These are phyloP conservation scores for Galerina marginata DNA, from an alignment of 768 basidiomycete species.

Conservation along the genomic window DNA sequence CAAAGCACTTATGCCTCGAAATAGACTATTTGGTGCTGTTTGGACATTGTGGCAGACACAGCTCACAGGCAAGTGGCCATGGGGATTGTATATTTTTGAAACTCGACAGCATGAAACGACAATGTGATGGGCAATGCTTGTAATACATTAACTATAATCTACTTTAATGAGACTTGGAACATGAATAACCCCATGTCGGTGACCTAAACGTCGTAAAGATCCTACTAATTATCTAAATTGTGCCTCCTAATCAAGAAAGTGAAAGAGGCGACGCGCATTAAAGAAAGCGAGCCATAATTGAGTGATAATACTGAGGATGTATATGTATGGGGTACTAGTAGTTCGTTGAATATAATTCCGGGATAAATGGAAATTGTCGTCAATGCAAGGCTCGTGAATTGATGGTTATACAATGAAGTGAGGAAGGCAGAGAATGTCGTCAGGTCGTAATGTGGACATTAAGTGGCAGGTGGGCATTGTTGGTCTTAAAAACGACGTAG, in stretches of 20 bases:
- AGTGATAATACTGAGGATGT: neutral
- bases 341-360: neutral
- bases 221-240: slow-evolving; percentile 3
- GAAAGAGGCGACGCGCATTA: neutral
- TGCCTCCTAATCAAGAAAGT: slow-evolving; percentile 3
- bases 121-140: too few relatives aligned
- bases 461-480: neutral
- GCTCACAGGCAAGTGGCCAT: neutral
- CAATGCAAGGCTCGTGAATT: slow-evolving; percentile 6
- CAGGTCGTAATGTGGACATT: neutral
- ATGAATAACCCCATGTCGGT: too few relatives aligned
- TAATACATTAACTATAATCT: too few relatives aligned
- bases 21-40: slow-evolving; percentile 10
- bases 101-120: too few relatives aligned
- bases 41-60: neutral
- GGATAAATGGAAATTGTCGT: neutral
- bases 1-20: neutral
- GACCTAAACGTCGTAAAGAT: neutral
- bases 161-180: too few relatives aligned
- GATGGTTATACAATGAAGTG: slow-evolving; percentile 4
- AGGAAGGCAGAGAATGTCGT: neutral
- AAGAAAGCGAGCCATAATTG: neutral
- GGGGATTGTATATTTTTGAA: too few relatives aligned
- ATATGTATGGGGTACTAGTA: slow-evolving; percentile 3
- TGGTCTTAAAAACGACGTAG: neutral